Evolutionary conservation across 2,329 filamentous ascomycete species (phyloP), one percentile per base, ranked within the genome.

Genomic region (Cordyceps cateniannulata): DNA sequence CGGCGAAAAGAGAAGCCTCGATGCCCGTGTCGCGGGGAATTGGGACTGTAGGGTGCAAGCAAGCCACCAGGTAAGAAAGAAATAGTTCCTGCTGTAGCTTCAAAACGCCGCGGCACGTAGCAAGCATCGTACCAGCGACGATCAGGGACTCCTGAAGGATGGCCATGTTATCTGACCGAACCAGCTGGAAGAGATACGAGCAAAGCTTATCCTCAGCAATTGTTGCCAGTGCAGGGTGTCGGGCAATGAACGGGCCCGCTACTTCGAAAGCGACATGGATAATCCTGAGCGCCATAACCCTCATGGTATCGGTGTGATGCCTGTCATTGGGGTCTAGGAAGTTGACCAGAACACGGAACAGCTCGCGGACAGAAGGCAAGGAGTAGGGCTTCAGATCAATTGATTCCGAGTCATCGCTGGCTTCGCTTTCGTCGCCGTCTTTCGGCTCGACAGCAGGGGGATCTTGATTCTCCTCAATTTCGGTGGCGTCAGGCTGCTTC

Each of bases 21-120:
- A 99, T 98, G 16, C 90, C 90, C 7, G 89, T 81, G 69, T 99
- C 95, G 57, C 88, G 84, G 0, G 96, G 95, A 69, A 99, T 98
- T 60, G 96, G 92, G 32, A 98, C 88, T n/a, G 88, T 86, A 6
- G 93, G 93, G 72, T 98, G 93, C 53, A 99, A 80, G 72, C 95
- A 99, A 7, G 92, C 91, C 24, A 99, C 90, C 53, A 99, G 76
- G 70, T 99, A 99, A 1, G 93, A 96, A 40, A 99, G 77, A 70
- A 96, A 99, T 0, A 99, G 81, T 75, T 99, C 95, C 75, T 99
- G 95, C 71, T 99, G 95, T 47, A 99, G 80, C 76, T 98, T 98
- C 48, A 99, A 81, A 16, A 97, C 90, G 32, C 86, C 86, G 64
- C 95, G 85, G 69, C 95, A 98, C 0, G 95, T 98, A 29, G 93